Evolutionary conservation across 2,329 filamentous ascomycete genomes (phyloP), one percentile per base, ranked within the genome.

Genomic region (Exserohilum turcica): DNA sequence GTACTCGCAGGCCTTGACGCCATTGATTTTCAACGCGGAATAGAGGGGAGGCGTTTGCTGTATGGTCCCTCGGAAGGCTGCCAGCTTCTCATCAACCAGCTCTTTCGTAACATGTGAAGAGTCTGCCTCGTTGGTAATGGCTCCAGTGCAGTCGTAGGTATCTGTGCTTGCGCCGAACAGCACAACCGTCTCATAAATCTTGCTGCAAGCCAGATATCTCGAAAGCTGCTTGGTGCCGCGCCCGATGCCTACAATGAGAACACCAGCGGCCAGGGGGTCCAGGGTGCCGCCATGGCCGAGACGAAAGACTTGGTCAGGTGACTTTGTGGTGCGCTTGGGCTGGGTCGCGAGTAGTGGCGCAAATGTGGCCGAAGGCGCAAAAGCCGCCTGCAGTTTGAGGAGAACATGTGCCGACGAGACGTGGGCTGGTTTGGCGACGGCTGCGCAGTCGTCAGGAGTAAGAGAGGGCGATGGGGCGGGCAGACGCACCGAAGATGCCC

Each of bases 281-380:
- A 72, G 54, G 0, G 69, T 72, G 5, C 68, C 68, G 29, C 67
- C 68, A 32, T 72, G 68, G 3, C 68, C 68, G 39, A 72, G 57
- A 18, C 58, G 65, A 50, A 72, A 71, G 12, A 61, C 59, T 15
- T 64, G 59, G 10, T 60, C 58, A 29, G 60, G 50, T 9, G 46
- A 49, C 52, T 67, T 64, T 33, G 59, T 66, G 3, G 60, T 56
- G 10, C 65, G 48, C 31, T 61, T 58, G 2, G 65, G 65, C 8
- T 68, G 65, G 5, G 40, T 37, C 5, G 32, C 37, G 13, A 56
- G 40, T 2, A 68, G 49, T 18, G 64, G 52, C 10, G 57, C 56
- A 35, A 68, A 67, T 6, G 50, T 59, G 19, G 27, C 39, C 13
- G 63, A 68, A 5, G 52, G 5, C 1, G 61, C 64, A 32, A 68